These are phyloP conservation scores for Emmonsiellopsis sp. DNA, from an alignment of 2,329 filamentous ascomycete species.

Conservation along the genomic window DNA sequence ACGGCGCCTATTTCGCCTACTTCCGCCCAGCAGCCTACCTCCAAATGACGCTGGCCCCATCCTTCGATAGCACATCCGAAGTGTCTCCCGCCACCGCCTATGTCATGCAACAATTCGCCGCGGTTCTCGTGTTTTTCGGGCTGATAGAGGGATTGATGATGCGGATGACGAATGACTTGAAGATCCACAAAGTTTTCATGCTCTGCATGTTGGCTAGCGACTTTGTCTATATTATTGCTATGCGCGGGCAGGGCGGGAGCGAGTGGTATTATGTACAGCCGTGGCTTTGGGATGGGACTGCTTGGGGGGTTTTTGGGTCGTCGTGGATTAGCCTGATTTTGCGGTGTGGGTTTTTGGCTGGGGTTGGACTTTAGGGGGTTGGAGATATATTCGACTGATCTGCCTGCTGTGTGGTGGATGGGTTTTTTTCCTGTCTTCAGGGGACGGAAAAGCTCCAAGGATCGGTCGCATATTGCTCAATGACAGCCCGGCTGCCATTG, in stretches of 20 bases:
- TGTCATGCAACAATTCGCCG: not conserved
- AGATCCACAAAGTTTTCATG: not conserved
- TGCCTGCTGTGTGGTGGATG: no score
- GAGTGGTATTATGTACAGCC: not conserved
- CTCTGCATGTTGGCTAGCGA: not conserved
- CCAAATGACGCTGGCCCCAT: not conserved
- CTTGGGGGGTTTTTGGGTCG: not conserved
- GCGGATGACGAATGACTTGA: not conserved
- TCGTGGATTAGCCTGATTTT: not conserved
- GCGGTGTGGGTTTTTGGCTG: not conserved
- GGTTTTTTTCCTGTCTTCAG: no score
- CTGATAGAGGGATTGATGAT: not conserved
- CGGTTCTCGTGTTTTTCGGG: not conserved
- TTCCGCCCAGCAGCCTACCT: not conserved
- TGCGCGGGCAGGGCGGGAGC: not conserved
- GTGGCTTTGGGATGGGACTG: constrained; percentile 1
- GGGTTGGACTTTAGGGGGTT: not conserved
- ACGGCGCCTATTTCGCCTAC: not conserved
- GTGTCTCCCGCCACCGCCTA: not conserved
- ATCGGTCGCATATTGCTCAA: no score
- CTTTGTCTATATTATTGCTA: not conserved
- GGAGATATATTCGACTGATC: no score
- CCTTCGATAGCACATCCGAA: not conserved
- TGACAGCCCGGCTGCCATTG: no score
- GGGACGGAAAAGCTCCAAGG: not conserved